Evolutionary conservation across 495 filamentous ascomycete genomes (phyloP).

Genomic region (Podospora anserina): DNA sequence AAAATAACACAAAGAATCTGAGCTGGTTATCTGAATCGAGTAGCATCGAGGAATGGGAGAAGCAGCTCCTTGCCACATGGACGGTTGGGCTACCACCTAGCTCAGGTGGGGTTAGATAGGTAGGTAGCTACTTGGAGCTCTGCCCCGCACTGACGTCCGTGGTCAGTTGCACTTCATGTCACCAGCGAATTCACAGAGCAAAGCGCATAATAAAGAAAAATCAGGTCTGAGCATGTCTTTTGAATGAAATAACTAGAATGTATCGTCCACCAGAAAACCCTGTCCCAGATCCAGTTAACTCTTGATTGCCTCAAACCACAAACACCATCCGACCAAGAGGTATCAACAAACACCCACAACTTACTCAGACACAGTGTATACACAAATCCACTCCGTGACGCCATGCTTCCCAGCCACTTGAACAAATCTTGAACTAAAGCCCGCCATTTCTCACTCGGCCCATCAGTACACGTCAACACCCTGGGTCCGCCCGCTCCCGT

Average conservation of each 20-base stretch:
- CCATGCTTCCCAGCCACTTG: background rate
- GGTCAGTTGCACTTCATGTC: background rate
- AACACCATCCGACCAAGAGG: background rate
- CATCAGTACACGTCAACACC: background rate
- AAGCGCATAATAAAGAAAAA: background rate
- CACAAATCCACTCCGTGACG: background rate
- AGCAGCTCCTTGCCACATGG: background rate
- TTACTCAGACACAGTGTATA: background rate
- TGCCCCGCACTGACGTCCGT: conserved; percentile 5
- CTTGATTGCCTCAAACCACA: background rate
- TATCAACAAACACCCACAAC: background rate
- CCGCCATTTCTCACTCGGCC: background rate
- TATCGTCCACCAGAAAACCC: no score
- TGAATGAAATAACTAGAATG: no score
- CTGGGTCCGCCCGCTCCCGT: background rate
- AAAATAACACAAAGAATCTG: background rate
- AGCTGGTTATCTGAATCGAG: background rate
- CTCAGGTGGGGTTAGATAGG: background rate
- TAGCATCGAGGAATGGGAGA: background rate
- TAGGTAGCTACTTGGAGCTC: background rate
- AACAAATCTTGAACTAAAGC: background rate
- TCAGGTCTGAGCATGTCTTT: no score
- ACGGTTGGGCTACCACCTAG: no score
- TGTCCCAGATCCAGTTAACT: background rate
- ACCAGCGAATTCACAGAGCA: background rate